These are phyloP conservation scores for Arabis alpina DNA, from an alignment of 345 rosid species.

Conservation along the genomic window DNA sequence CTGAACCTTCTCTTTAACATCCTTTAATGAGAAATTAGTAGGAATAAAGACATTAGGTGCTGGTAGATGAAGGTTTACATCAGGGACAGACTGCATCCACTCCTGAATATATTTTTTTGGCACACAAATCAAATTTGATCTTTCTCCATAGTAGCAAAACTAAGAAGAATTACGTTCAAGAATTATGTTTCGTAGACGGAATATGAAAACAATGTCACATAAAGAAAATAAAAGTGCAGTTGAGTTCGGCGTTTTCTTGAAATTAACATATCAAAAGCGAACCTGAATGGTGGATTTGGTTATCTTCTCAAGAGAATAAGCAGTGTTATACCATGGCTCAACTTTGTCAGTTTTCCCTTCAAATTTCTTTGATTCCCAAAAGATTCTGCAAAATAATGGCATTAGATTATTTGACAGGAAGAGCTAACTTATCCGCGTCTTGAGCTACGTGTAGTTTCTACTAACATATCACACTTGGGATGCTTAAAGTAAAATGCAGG, in stretches of 20 bases:
- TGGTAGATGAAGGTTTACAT: conserved; percentile 70
- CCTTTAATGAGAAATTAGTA: conserved; percentile 74
- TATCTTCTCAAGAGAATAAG: conserved; percentile 69
- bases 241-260: background rate
- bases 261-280: conserved; percentile 23
- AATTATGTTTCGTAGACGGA: no score
- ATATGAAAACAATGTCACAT: no score
- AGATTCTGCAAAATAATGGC: conserved; percentile 54
- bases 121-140: background rate
- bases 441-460: background rate
- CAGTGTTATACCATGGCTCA: conserved; percentile 94
- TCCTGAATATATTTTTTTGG: conserved; percentile 52
- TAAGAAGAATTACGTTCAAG: background rate
- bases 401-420: conserved; percentile 9
- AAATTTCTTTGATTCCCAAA: conserved; percentile 91
- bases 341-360: conserved; percentile 70
- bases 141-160: background rate
- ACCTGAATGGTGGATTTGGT: conserved; percentile 62
- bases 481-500: background rate
- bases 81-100: conserved; percentile 68
- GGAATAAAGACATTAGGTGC: conserved; percentile 72
- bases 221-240: no score
- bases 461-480: background rate
- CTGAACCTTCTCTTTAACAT: conserved; percentile 61
- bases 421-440: background rate